Base-by-base conservation (phyloP, 495 filamentous ascomycete genomes). In the Amniculicola lignicola region DNA sequence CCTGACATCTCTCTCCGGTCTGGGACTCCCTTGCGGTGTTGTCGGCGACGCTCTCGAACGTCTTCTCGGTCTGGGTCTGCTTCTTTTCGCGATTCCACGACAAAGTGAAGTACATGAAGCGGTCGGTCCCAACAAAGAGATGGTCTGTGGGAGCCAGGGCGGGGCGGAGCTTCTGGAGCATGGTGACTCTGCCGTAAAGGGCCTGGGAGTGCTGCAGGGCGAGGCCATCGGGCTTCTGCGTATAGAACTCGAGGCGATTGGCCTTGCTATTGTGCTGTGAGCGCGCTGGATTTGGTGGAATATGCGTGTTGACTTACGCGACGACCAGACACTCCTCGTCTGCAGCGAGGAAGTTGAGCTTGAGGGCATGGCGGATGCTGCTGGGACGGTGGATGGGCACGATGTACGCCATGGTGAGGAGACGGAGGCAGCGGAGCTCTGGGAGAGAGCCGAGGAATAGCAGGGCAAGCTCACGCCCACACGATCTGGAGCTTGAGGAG, bases 371-470 rank as follows among this genome's bases (percentile, higher is more conserved):
- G 33, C 89, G 83, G 51, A 96, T 83, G 69, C 88, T 94, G 67
- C 85, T 95, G 22, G 93, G 86, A 60, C 86, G 77, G 70, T 97
- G 93, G 50, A 99, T 95, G 3, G 93, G 91, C 57, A 89, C 90
- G 54, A 99, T 74, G 64, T 96, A 99, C 41, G 94, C 86, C 93
- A 99, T 99, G 52, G 10, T 49, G 19, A 45, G 15, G 5, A 1
- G 4, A 16, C 16, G 11, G 28, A 12, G n/a, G 9, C 9, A 15
- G 10, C 39, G 36, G 35, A 46, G 38, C n/a, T 33, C 29, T n/a
- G 7, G 29, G 29, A 33, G 7, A n/a, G 29, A 7, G 29, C 7
- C 7, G 7, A 33, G 29, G 29, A 7, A 7, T 33, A n/a, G 7
- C 7, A 33, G 7, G n/a, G 7, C 7, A 33, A 33, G 29, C n/a